Percentiles rank a stretch among this genome's conserved stretches.
These are phyloP conservation scores for Nannochloris sp. DNA, from an alignment of 139 green algal species.

Conservation along the genomic window DNA sequence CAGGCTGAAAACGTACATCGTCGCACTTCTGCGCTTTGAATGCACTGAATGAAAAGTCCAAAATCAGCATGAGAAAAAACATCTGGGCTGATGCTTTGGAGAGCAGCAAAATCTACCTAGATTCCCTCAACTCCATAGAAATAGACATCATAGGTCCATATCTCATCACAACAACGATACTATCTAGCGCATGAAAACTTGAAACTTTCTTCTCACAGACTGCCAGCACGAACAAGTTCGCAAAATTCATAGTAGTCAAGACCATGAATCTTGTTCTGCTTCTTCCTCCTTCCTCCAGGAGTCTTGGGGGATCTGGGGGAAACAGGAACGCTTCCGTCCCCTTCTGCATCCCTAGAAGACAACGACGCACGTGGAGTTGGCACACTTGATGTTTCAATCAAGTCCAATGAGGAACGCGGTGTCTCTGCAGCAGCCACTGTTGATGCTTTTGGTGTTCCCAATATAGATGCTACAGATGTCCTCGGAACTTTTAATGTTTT, in stretches of 20 bases:
- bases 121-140: background rate
- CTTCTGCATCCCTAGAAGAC: background rate
- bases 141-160: background rate
- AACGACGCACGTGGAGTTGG: background rate
- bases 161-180: background rate
- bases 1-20: no score
- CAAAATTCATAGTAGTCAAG: slow-evolving; percentile 45
- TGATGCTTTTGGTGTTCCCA: background rate
- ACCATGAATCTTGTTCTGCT: slow-evolving; percentile 36
- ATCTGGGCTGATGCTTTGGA: background rate
- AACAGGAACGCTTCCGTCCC: background rate
- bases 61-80: background rate
- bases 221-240: slow-evolving; percentile 37
- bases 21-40: slow-evolving; percentile 4
- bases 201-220: slow-evolving; percentile 20
- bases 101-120: background rate
- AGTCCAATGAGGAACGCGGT: slow-evolving; percentile 9
- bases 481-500: slow-evolving; percentile 13
- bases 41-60: background rate
- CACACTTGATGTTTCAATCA: background rate
- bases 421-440: background rate
- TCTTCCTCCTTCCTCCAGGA: slow-evolving; percentile 8
- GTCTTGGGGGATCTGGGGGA: slow-evolving; percentile 10
- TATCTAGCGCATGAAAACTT: slow-evolving; percentile 1
- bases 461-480: background rate